Evolutionary conservation across 768 basidiomycete species (phyloP).

Genomic region (Psilocybe cyanescens): DNA sequence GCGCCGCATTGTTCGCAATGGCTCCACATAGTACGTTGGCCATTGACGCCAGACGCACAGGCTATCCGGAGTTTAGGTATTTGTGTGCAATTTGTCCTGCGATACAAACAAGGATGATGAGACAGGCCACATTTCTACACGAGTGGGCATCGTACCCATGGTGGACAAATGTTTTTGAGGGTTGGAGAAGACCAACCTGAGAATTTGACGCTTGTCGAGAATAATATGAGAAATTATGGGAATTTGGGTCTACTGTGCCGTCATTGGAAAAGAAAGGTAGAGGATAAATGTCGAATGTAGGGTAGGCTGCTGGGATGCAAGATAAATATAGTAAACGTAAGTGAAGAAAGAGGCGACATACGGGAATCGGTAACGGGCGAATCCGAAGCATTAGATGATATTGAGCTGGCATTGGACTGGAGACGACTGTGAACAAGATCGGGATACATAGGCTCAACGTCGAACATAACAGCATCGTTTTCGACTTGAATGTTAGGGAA

Average conservation of each 20-base stretch:
- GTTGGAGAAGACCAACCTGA: conserved; percentile 71
- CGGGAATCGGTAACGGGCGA: conserved; percentile 50
- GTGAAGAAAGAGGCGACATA: conserved; percentile 35
- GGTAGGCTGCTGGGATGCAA: conserved; percentile 48
- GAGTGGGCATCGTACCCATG: conserved; percentile 61
- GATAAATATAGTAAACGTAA: conserved; percentile 3
- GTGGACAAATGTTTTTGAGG: conserved; percentile 60
- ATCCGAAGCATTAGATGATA: conserved; percentile 51
- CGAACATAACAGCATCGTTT: conserved; percentile 74
- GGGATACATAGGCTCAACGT: conserved; percentile 59
- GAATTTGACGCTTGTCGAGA: conserved; percentile 44
- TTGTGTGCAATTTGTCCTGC: conserved; percentile 71
- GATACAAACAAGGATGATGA: conserved; percentile 8
- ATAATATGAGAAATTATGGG: conserved; percentile 46
- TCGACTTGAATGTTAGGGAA: conserved; percentile 71
- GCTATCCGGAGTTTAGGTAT: conserved; percentile 85
- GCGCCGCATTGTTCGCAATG: conserved; percentile 89
- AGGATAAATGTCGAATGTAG: conserved; percentile 67
- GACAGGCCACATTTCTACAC: conserved; percentile 6
- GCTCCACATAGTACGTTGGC: conserved; percentile 84
- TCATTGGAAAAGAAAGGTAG: conserved; percentile 51
- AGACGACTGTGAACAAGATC: conserved; percentile 64
- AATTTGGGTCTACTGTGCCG: conserved; percentile 51
- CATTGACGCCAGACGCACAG: conserved; percentile 69
- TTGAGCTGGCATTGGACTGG: conserved; percentile 67